These are phyloP conservation scores for Xylogone sp. DNA, from an alignment of 2,329 filamentous ascomycete species.

Conservation along the genomic window DNA sequence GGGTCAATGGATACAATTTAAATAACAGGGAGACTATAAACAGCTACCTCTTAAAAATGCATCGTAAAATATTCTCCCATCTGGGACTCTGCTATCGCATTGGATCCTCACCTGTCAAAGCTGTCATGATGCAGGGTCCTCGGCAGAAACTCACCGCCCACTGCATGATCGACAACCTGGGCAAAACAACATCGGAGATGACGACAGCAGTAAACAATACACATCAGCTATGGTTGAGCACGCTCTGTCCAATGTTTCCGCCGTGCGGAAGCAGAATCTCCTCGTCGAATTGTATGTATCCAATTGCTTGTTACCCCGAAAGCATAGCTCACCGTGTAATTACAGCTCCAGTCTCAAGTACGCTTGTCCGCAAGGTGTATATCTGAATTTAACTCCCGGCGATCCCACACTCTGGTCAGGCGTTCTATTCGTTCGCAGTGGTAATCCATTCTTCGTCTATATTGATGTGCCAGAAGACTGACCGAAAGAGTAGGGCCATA, in stretches of 20 bases:
- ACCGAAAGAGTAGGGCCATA: constrained; percentile 67
- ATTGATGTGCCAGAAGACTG: constrained; percentile 2
- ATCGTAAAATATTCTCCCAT: too few relatives aligned
- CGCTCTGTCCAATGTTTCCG: constrained; percentile 18
- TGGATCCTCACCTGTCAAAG: too few relatives aligned
- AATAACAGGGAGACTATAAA: too few relatives aligned
- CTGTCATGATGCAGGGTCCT: too few relatives aligned
- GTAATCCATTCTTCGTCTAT: constrained; percentile 40
- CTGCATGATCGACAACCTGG: not conserved
- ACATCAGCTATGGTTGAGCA: constrained; percentile 17
- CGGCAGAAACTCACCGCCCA: not conserved
- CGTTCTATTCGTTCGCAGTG: constrained; percentile 87
- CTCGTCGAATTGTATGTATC: constrained; percentile 27
- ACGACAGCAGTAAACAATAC: not conserved
- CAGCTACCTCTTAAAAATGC: too few relatives aligned
- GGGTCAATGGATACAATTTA: too few relatives aligned
- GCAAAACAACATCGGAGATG: not conserved
- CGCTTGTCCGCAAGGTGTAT: constrained; percentile 81
- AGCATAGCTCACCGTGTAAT: constrained; percentile 10
- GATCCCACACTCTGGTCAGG: constrained; percentile 83
- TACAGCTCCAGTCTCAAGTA: constrained; percentile 74
- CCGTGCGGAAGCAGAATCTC: constrained; percentile 28
- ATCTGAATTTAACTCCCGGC: constrained; percentile 77
- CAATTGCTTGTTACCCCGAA: not conserved
- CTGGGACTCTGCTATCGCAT: too few relatives aligned